phyloP scores from a whole-genome alignment of 2,329 filamentous ascomycete species.

The Fusarium sp. region DNA sequence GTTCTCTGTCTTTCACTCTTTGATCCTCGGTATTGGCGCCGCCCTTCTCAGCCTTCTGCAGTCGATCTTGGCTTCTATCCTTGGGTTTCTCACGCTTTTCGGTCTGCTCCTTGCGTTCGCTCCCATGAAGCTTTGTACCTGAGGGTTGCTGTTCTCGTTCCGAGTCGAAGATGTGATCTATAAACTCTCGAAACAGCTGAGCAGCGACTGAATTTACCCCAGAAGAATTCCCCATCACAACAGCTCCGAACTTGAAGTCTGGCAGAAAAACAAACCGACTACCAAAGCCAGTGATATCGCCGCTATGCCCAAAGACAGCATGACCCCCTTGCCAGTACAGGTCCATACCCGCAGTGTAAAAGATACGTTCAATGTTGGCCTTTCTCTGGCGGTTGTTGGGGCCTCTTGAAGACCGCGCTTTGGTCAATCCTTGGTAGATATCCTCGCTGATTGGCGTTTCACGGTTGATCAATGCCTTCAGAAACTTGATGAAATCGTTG shows the following conservation, averaged over 20 bases:
- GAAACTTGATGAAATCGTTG: constrained; percentile 46
- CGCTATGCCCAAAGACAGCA: constrained; percentile 42
- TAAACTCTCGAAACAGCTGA: constrained; percentile 34
- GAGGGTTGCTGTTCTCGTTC: not conserved
- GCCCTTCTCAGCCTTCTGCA: accelerated
- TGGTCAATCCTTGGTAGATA: constrained; percentile 39
- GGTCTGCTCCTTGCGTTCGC: not conserved
- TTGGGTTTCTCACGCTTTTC: accelerated
- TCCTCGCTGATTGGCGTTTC: constrained; percentile 39
- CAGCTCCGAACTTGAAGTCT: constrained; percentile 39
- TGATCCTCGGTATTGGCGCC: accelerated
- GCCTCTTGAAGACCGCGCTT: constrained; percentile 28
- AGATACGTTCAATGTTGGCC: constrained; percentile 3
- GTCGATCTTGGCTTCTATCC: accelerated
- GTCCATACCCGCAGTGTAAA: constrained; percentile 43
- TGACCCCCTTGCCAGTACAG: constrained; percentile 34
- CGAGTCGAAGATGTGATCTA: constrained; percentile 27
- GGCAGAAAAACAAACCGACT: constrained; percentile 46
- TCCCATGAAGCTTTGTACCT: not conserved
- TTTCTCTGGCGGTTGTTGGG: constrained; percentile 15
- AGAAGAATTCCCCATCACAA: constrained; percentile 42
- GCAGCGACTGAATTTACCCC: constrained; percentile 24
- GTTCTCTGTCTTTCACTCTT: too few species aligned
- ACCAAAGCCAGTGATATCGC: constrained; percentile 40
- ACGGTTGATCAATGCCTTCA: constrained; percentile 43